Conservation (phyloP, 2,329 filamentous ascomycete species). For the Xylariales sp. region DNA sequence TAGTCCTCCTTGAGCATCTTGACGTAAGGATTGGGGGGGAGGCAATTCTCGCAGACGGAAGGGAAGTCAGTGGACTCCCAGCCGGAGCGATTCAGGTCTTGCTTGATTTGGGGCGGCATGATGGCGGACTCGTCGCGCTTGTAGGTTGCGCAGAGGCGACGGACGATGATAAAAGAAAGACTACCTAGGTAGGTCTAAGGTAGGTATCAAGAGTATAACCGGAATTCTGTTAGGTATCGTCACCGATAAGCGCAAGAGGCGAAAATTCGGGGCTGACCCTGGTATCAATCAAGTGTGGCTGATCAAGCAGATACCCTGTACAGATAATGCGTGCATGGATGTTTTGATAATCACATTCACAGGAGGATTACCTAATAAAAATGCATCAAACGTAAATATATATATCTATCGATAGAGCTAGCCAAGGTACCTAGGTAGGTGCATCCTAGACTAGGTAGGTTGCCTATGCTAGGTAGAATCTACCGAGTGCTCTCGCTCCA, state of each 20-base stretch:
- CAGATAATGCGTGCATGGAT: neutral
- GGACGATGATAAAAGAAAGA: neutral
- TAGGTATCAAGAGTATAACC: neutral
- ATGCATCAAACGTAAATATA: neutral
- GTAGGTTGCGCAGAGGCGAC: constrained; percentile 10
- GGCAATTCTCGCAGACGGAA: constrained; percentile 89
- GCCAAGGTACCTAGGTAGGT: neutral
- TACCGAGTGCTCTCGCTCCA: neutral
- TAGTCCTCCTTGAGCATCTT: constrained; percentile 99
- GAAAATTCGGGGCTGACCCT: constrained; percentile 15
- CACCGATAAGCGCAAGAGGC: constrained; percentile 18
- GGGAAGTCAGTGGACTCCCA: constrained; percentile 96
- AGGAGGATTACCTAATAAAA: no score
- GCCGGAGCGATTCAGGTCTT: constrained; percentile 92
- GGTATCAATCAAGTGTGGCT: constrained; percentile 17
- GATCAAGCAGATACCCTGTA: neutral
- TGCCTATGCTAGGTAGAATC: no score
- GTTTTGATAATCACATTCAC: neutral
- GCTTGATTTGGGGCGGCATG: constrained; percentile 94
- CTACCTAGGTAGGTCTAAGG: neutral
- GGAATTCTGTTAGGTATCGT: constrained; percentile 12
- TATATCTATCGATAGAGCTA: no score
- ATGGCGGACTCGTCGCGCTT: constrained; percentile 31
- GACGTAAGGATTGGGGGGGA: constrained; percentile 96
- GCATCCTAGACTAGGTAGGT: no score